Percentiles rank a stretch among this genome's conserved stretches.
Evolutionary conservation across 2,329 filamentous ascomycete species (phyloP).

Genomic region (Sarocladiaceae sp.): DNA sequence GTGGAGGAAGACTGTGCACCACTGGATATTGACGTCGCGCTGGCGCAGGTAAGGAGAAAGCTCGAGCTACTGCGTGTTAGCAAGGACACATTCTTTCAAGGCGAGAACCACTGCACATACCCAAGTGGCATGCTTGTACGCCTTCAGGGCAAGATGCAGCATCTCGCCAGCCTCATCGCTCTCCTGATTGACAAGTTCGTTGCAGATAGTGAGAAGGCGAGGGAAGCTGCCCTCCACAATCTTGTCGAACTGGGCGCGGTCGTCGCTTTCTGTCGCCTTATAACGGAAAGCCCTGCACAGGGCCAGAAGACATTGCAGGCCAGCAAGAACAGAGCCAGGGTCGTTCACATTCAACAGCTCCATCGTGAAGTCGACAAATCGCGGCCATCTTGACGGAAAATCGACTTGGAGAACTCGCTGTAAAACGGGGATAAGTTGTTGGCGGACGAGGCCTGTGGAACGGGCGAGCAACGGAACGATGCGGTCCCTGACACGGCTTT

Average conservation of each 20-base stretch:
- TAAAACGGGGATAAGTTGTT: constrained; percentile 89
- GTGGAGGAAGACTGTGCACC: constrained; percentile 92
- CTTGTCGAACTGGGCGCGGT: constrained; percentile 82
- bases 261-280: constrained; percentile 74
- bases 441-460: constrained; percentile 75
- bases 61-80: constrained; percentile 63
- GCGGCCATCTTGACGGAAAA: constrained; percentile 91
- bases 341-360: constrained; percentile 85
- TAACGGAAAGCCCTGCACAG: constrained; percentile 96
- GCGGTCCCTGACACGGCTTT: constrained; percentile 78
- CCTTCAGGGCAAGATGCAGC: constrained; percentile 90
- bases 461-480: constrained; percentile 84
- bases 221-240: constrained; percentile 92
- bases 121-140: constrained; percentile 98
- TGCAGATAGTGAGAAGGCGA: constrained; percentile 79
- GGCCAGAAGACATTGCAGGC: constrained; percentile 87
- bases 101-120: constrained; percentile 37
- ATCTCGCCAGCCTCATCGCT: constrained; percentile 95
- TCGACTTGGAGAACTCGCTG: constrained; percentile 96
- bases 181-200: constrained; percentile 82
- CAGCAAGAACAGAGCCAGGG: constrained; percentile 82
- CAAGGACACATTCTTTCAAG: constrained; percentile 6
- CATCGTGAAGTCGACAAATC: constrained; percentile 88
- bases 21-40: constrained; percentile 81
- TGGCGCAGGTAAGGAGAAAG: constrained; percentile 73